Evolutionary conservation across 495 filamentous ascomycete genomes (phyloP).

Genomic region (Sphaerosporella brunnea): DNA sequence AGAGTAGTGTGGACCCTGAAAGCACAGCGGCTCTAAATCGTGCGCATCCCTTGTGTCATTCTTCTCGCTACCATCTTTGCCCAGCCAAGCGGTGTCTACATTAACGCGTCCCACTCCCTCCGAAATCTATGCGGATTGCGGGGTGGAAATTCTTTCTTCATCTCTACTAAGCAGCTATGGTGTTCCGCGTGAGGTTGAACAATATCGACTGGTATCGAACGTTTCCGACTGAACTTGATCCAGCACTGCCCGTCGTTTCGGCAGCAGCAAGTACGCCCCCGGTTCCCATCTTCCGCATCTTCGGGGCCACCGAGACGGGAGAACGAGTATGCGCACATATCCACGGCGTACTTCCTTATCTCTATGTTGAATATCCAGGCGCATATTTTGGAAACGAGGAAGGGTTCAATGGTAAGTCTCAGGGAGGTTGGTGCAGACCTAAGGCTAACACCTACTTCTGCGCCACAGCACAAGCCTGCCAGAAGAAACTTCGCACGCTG

Average conservation of each 20-base stretch:
- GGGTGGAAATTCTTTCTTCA: no score
- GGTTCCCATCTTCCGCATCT: constrained; percentile 77
- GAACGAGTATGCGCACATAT: constrained; percentile 95
- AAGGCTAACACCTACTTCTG: no score
- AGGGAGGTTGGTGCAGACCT: no score
- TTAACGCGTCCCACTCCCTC: no score
- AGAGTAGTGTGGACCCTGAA: no score
- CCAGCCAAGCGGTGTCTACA: no score
- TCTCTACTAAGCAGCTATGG: no score
- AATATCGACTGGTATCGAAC: constrained; percentile 88
- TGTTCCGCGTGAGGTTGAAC: constrained; percentile 26
- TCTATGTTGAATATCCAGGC: constrained; percentile 75
- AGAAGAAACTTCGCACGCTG: constrained; percentile 4
- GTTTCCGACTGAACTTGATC: constrained; percentile 61
- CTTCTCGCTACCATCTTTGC: no score
- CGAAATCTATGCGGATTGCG: no score
- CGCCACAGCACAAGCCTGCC: background rate
- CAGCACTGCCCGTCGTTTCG: constrained; percentile 44
- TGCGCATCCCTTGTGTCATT: no score
- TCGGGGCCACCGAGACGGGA: constrained; percentile 84
- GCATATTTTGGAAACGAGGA: constrained; percentile 38
- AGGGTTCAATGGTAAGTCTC: constrained; percentile 32
- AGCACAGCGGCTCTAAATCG: no score
- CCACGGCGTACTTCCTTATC: constrained; percentile 86
- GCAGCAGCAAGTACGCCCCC: constrained; percentile 40